These are phyloP conservation scores for Skeletonema costatum DNA, from an alignment of 108 stramenopile species.

Conservation along the genomic window DNA sequence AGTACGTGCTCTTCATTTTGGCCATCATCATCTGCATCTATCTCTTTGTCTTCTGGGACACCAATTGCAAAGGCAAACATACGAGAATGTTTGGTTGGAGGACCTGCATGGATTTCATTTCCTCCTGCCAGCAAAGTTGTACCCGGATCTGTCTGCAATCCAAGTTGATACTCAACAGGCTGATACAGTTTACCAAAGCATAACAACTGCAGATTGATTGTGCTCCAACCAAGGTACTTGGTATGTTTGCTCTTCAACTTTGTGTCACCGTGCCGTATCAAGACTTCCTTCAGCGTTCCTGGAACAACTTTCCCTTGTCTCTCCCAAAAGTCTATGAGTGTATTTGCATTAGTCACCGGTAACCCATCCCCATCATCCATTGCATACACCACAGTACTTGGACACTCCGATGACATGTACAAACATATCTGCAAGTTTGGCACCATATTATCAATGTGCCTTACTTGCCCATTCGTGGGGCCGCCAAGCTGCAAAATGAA, in stretches of 20 bases:
- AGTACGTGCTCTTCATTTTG: background rate
- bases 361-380: constrained; percentile 44
- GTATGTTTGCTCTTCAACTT: constrained; percentile 26
- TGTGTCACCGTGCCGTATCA: constrained; percentile 21
- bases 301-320: constrained; percentile 16
- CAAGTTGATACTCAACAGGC: constrained; percentile 31
- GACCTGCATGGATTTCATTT: constrained; percentile 79
- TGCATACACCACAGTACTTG: constrained; percentile 59
- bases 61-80: constrained; percentile 81
- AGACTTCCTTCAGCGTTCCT: constrained; percentile 11
- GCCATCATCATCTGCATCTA: background rate
- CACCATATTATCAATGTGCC: constrained; percentile 72
- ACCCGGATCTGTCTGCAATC: constrained; percentile 48
- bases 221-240: constrained; percentile 48
- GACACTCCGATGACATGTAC: constrained; percentile 66
- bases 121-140: constrained; percentile 65
- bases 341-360: constrained; percentile 27
- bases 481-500: constrained; percentile 63
- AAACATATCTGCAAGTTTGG: constrained; percentile 64
- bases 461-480: constrained; percentile 56
- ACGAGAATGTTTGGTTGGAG: constrained; percentile 49
- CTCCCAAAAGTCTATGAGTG: constrained; percentile 28
- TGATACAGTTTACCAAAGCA: constrained; percentile 73
- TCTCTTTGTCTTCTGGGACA: constrained; percentile 43
- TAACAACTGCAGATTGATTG: constrained; percentile 40